These are phyloP conservation scores for Macadamia integrifolia DNA, from an alignment of 164 flowering plant genomes.

Conservation along the genomic window DNA sequence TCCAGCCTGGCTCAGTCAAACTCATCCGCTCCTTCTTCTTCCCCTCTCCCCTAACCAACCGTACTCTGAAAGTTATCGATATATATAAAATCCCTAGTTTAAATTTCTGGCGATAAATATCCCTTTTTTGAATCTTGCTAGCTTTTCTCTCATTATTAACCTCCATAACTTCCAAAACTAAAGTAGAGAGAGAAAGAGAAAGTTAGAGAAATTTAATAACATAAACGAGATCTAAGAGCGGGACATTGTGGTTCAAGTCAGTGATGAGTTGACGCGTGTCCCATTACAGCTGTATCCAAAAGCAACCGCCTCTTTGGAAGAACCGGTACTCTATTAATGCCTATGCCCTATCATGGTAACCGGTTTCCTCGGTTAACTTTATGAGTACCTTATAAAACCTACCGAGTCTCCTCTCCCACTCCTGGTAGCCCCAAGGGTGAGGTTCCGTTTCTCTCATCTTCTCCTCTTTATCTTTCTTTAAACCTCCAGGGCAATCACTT, in stretches of 20 bases:
- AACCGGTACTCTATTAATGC: constrained; percentile 37
- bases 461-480: not conserved
- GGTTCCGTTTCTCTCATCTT: not conserved
- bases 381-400: constrained; percentile 7
- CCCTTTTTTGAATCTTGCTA: not conserved
- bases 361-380: constrained; percentile 27
- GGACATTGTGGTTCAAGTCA: constrained; percentile 26
- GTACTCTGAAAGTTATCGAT: not conserved
- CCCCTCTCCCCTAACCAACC: not conserved
- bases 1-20: constrained; percentile 28
- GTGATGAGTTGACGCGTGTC: constrained; percentile 50
- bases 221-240: not conserved
- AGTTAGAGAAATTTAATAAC: not conserved
- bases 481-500: not conserved
- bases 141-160: not conserved
- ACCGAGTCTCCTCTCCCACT: not conserved
- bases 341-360: constrained; percentile 3
- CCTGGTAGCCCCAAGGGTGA: not conserved
- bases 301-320: constrained; percentile 37
- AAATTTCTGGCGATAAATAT: too few species aligned
- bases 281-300: constrained; percentile 52
- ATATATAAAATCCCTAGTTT: not conserved
- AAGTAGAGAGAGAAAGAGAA: not conserved
- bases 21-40: not conserved
- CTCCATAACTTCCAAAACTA: not conserved